These are phyloP conservation scores for Rutstroemia sydowiana DNA, from an alignment of 2,329 filamentous ascomycete genomes.

Conservation along the genomic window DNA sequence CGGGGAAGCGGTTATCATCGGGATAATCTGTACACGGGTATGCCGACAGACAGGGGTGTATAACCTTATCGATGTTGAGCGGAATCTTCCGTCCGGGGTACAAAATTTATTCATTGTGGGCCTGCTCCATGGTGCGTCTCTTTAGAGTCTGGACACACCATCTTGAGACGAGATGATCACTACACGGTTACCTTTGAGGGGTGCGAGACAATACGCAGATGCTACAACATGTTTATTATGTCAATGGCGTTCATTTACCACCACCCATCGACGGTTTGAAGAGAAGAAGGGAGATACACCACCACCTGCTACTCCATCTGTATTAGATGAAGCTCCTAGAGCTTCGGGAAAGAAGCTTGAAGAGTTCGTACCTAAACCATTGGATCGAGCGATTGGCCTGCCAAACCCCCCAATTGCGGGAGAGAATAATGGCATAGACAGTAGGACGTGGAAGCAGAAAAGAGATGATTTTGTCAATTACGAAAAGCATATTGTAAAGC, in stretches of 20 bases:
- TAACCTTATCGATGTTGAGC: no score
- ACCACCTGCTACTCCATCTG: constrained; percentile 31
- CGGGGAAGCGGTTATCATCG: constrained; percentile 17
- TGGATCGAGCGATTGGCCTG: constrained; percentile 76
- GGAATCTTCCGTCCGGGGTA: constrained; percentile 1
- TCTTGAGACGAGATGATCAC: constrained; percentile 21
- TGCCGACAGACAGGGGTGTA: not conserved
- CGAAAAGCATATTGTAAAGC: constrained; percentile 71
- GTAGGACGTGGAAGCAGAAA: constrained; percentile 57
- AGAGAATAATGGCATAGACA: constrained; percentile 75
- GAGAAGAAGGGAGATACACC: constrained; percentile 21
- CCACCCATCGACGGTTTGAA: constrained; percentile 35
- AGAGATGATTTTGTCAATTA: constrained; percentile 77
- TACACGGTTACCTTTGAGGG: constrained; percentile 17
- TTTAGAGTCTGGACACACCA: not conserved
- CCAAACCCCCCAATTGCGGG: constrained; percentile 63
- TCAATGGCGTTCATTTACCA: constrained; percentile 44
- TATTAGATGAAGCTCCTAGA: constrained; percentile 50
- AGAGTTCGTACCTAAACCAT: constrained; percentile 50
- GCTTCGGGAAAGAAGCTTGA: constrained; percentile 49
- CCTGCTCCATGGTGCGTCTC: no score
- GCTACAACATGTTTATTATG: constrained; percentile 40
- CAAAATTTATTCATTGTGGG: constrained; percentile 1
- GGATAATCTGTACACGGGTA: constrained; percentile 2
- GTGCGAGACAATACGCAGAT: constrained; percentile 15